Conservation (phyloP, 2,329 filamentous ascomycete species). For the Paraphaeosphaeria sporulosa region DNA sequence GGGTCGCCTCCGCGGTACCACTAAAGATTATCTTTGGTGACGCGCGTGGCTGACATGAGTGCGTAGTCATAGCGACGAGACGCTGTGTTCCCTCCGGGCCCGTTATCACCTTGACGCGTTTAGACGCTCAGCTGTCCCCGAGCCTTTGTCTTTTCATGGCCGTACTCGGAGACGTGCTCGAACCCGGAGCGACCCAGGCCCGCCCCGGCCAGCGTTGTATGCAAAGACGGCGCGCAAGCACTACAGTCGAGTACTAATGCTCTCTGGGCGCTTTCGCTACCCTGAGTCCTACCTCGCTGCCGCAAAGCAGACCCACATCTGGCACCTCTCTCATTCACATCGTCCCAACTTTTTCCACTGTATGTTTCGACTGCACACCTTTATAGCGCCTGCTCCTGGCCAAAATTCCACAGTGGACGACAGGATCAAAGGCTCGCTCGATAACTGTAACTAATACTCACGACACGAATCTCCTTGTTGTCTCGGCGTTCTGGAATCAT, state of each 20-base stretch:
- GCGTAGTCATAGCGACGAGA: background rate
- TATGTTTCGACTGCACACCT: slow-evolving; percentile 6
- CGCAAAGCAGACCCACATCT: background rate
- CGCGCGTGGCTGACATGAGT: slow-evolving; percentile 1
- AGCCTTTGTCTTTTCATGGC: background rate
- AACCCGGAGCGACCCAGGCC: slow-evolving; percentile 1
- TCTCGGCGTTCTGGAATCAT: slow-evolving; percentile 2
- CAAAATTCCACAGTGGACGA: background rate
- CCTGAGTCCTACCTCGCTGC: background rate
- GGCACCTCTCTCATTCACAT: background rate
- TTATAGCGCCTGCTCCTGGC: background rate
- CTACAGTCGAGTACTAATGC: background rate
- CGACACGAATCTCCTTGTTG: slow-evolving; percentile 12
- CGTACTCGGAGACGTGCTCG: background rate
- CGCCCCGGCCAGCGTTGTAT: background rate
- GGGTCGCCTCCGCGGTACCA: slow-evolving; percentile 48
- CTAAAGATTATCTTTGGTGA: slow-evolving; percentile 18
- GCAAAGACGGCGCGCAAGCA: background rate
- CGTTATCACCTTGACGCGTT: too few relatives aligned
- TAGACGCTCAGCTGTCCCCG: background rate
- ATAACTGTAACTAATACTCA: slow-evolving; percentile 9
- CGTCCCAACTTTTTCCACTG: background rate
- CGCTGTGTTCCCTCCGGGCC: too few relatives aligned
- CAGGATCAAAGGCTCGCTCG: background rate
- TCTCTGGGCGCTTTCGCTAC: background rate